phyloP scores from a whole-genome alignment of 1,284 basidiomycete genomes.

The Austroboletus novae-zelandiae region DNA sequence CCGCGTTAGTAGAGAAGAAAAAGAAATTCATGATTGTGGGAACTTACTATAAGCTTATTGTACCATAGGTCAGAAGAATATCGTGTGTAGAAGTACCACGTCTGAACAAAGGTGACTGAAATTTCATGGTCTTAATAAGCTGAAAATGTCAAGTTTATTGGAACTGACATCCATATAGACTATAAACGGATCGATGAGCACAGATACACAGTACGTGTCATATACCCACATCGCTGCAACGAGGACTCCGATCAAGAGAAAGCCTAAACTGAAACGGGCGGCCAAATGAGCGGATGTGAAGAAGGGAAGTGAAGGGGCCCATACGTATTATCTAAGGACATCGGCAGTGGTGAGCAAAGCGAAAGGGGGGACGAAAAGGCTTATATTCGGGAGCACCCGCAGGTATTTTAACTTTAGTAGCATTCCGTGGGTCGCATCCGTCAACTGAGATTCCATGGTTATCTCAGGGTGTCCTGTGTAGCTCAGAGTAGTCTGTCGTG shows the following conservation, averaged over 20 bases:
- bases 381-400: no score
- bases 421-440: no score
- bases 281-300: not conserved
- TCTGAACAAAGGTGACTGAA: slow-evolving; percentile 54
- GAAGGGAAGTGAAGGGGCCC: not conserved
- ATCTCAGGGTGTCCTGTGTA: no score
- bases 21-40: not conserved
- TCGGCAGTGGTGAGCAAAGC: not conserved
- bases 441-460: no score
- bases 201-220: not conserved
- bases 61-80: slow-evolving; percentile 50
- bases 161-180: slow-evolving; percentile 51
- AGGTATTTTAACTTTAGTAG: no score
- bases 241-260: not conserved
- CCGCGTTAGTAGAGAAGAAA: not conserved
- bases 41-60: slow-evolving; percentile 41
- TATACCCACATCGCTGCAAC: not conserved
- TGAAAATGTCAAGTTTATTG: no score
- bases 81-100: slow-evolving; percentile 50
- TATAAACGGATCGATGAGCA: slow-evolving; percentile 17
- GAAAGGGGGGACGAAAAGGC: no score
- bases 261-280: not conserved
- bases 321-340: not conserved
- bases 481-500: no score
- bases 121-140: not conserved